Evolutionary conservation across 2,329 filamentous ascomycete species (phyloP).

Genomic region (Aspergillus tanneri): DNA sequence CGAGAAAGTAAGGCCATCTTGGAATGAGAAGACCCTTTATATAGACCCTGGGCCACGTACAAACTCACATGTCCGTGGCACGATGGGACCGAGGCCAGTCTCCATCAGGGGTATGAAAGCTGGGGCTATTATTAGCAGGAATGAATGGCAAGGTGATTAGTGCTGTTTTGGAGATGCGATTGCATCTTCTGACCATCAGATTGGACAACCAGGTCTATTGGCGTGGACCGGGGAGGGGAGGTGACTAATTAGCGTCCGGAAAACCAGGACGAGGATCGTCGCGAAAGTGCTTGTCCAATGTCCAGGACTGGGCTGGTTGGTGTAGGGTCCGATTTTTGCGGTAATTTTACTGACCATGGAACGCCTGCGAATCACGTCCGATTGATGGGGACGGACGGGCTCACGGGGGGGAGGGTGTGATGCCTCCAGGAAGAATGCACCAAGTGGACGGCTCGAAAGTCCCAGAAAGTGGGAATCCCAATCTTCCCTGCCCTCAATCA

Average conservation of each 20-base stretch:
- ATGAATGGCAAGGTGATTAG: not conserved
- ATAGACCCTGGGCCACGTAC: conserved; percentile 7
- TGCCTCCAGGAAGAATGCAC: not conserved
- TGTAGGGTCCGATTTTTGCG: not conserved
- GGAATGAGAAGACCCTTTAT: conserved; percentile 11
- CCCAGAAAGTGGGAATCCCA: no score
- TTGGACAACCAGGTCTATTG: conserved; percentile 1
- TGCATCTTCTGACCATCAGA: not conserved
- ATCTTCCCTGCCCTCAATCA: conserved; percentile 1
- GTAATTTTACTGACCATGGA: no score
- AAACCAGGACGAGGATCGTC: conserved; percentile 12
- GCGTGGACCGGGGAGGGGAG: conserved; percentile 4
- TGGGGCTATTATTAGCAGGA: conserved; percentile 11
- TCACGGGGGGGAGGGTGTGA: conserved; percentile 3
- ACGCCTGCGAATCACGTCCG: no score
- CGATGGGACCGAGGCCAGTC: conserved; percentile 4
- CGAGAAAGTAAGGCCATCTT: not conserved
- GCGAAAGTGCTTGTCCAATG: conserved; percentile 10
- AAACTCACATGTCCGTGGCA: conserved; percentile 15
- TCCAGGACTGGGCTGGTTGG: conserved; percentile 12
- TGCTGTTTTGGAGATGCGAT: not conserved
- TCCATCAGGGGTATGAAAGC: conserved; percentile 12
- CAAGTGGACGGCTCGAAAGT: not conserved
- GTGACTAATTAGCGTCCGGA: conserved; percentile 8
- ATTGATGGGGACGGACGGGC: no score